A percentile compares a stretch with the other conserved stretches of the same genome.
Evolutionary conservation across 345 rosid genomes (phyloP).

Genomic region (Barbarea vulgaris): DNA sequence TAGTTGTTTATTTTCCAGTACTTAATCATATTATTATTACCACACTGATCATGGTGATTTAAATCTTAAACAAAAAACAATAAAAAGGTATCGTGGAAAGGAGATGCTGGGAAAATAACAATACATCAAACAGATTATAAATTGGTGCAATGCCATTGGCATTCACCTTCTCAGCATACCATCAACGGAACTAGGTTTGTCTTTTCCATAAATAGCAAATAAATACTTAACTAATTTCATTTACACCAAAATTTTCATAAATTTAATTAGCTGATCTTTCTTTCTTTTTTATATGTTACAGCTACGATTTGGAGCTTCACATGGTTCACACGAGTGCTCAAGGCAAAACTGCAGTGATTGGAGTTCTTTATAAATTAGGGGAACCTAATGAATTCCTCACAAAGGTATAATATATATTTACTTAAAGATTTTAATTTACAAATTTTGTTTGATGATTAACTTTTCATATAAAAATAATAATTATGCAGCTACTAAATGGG

Average conservation of each 20-base stretch:
- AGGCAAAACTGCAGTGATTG: slow-evolving; percentile 52
- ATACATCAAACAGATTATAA: slow-evolving; percentile 33
- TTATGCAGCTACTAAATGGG: slow-evolving; percentile 48
- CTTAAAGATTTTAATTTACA: no score
- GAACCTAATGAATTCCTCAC: slow-evolving; percentile 56
- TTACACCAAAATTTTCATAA: no score
- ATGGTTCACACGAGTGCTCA: slow-evolving; percentile 50
- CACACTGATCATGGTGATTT: background rate
- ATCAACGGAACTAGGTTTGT: slow-evolving; percentile 57
- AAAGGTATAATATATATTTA: slow-evolving; percentile 39
- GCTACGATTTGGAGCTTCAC: slow-evolving; percentile 66
- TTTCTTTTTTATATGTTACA: no score
- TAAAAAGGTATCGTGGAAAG: slow-evolving; percentile 66
- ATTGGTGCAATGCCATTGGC: slow-evolving; percentile 67
- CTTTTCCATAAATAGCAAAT: no score
- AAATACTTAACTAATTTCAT: no score
- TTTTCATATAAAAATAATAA: background rate
- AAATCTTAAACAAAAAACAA: background rate
- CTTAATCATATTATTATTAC: background rate
- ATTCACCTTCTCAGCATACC: slow-evolving; percentile 69
- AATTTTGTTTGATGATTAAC: background rate
- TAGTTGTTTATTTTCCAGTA: background rate
- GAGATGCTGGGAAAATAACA: slow-evolving; percentile 57
- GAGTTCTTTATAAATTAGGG: slow-evolving; percentile 49
- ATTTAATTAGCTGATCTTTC: no score